Base-by-base conservation (phyloP, 2,329 filamentous ascomycete genomes). In the Tolypocladium paradoxum region DNA sequence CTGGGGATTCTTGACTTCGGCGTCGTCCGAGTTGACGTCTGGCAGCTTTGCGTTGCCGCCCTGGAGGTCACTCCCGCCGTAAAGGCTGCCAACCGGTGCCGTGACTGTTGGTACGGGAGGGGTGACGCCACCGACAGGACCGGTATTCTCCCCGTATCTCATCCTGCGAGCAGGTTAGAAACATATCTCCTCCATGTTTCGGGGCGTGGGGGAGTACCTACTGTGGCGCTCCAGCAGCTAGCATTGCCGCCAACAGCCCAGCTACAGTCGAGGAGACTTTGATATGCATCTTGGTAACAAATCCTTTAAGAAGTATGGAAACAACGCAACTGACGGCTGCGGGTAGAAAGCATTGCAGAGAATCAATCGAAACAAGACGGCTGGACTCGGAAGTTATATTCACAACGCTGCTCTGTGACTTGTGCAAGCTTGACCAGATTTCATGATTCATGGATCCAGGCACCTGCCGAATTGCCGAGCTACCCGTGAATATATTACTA, bases 131-230 rank as follows among this genome's bases (percentile, higher is more conserved):
- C 63, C 73, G 7, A 76, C 70, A 1, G 69, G 61, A 2, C 71
- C 73, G 2, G 60, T 63, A 54, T 75, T 75, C 52, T 73, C 71
- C 6, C 66, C 73, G 53, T 73, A 72, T 29, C 11, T 40, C 27
- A 52, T 49, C 18, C 50, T 52, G 18, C 4, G 29, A n/a, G 16
- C 22, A 16, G 6, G 20, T 31, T n/a, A 46, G 49, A 11, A 16
- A 14, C 33, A 11, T 4, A 4, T 14, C 33, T 34, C 9, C 12
- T 4, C 12, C 12, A 16, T 34, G 12, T 11, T 11, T 33, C 12
- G 12, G 33, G n/a, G n/a, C n/a, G n/a, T n/a, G n/a, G n/a, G n/a
- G n/a, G 2, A 34, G 33, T 16, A 33, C 50, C 48, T 11, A 52
- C 50, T 52, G 50, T 14, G 50, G 50, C n/a, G 50, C 50, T 3